Evolutionary conservation across 2,329 filamentous ascomycete genomes (phyloP).

Genomic region (Microthyrium microscopicum): DNA sequence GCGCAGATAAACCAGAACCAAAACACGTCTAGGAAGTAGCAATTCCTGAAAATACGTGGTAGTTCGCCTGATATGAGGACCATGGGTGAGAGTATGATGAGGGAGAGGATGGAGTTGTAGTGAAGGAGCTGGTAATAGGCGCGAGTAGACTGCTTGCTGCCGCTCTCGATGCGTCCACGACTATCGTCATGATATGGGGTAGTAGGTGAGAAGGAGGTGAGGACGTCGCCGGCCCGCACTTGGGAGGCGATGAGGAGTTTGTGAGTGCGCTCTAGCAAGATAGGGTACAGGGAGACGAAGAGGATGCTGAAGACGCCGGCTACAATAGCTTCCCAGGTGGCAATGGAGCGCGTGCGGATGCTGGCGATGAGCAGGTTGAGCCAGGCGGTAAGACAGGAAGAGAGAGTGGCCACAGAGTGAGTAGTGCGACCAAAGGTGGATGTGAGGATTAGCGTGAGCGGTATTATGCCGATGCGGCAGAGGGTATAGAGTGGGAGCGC

Average conservation of each 20-base stretch:
- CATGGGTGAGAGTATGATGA: slow-evolving; percentile 32
- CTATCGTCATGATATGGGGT: not conserved
- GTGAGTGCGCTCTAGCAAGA: slow-evolving; percentile 33
- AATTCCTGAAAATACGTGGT: slow-evolving; percentile 31
- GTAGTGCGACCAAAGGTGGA: slow-evolving; percentile 28
- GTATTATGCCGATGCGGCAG: slow-evolving; percentile 33
- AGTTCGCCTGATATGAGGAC: slow-evolving; percentile 34
- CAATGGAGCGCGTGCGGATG: slow-evolving; percentile 27
- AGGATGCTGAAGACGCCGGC: slow-evolving; percentile 34
- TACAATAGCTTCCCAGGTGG: slow-evolving; percentile 35
- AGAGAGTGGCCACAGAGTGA: slow-evolving; percentile 32
- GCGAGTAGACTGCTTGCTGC: slow-evolving; percentile 29
- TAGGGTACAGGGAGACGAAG: slow-evolving; percentile 35
- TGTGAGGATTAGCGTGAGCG: slow-evolving; percentile 32
- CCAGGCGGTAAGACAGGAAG: slow-evolving; percentile 32
- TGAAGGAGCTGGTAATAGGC: slow-evolving; percentile 36
- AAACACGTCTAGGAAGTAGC: slow-evolving; percentile 37
- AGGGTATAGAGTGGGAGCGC: slow-evolving; percentile 35
- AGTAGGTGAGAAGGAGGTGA: slow-evolving; percentile 20
- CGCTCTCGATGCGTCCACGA: slow-evolving; percentile 1
- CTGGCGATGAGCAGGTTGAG: slow-evolving; percentile 34
- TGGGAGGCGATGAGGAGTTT: slow-evolving; percentile 28
- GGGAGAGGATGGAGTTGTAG: slow-evolving; percentile 33
- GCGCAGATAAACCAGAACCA: slow-evolving; percentile 39
- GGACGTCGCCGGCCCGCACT: slow-evolving; percentile 24